Conservation (phyloP, 106 monocot genomes). For the Gastrodia elata region DNA sequence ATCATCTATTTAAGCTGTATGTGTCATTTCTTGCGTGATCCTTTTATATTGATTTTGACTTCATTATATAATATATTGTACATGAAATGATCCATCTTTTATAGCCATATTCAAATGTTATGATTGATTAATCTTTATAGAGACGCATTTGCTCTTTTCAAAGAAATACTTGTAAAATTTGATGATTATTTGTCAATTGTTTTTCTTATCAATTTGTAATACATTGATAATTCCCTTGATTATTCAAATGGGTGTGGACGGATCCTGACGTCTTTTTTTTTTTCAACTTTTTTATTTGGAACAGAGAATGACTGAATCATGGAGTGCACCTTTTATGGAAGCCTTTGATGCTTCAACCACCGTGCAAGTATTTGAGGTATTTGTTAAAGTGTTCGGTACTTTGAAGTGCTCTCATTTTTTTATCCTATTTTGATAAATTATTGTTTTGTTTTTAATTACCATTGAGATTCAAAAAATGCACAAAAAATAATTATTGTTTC, state of each 20-base stretch:
- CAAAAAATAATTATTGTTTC: no score
- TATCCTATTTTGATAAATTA: background rate
- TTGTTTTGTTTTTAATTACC: background rate
- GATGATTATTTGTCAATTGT: background rate
- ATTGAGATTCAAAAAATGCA: background rate
- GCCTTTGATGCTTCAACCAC: slow-evolving; percentile 31
- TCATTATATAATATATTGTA: no score
- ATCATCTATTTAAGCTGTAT: no score
- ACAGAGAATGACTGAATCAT: slow-evolving; percentile 81
- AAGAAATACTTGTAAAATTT: background rate
- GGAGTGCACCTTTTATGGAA: slow-evolving; percentile 71
- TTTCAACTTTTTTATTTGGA: slow-evolving; percentile 8
- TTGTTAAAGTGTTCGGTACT: background rate
- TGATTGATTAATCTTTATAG: no score
- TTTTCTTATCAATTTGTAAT: background rate
- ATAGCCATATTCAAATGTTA: no score
- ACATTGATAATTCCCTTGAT: background rate
- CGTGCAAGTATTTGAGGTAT: slow-evolving; percentile 72
- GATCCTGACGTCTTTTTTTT: slow-evolving; percentile 2
- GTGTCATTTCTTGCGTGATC: no score
- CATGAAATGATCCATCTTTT: no score
- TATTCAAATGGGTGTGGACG: background rate
- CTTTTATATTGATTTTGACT: no score
- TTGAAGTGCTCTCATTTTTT: background rate
- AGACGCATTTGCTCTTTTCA: no score